phyloP scores from a whole-genome alignment of 257 asterid genomes.

The Rehmannia glutinosa region DNA sequence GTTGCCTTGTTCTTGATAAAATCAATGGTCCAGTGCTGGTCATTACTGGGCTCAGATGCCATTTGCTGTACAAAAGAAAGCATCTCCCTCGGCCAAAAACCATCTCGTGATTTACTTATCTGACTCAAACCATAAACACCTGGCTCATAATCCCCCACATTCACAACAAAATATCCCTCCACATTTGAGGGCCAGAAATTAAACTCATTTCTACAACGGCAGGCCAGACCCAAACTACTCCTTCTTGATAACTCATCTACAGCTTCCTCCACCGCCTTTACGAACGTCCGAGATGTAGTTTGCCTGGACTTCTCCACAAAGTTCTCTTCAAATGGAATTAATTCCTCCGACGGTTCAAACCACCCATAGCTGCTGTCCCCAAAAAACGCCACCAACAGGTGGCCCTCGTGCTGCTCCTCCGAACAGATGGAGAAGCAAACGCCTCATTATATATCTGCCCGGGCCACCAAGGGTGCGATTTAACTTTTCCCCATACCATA shows the following conservation, averaged over 20 bases:
- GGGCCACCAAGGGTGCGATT: constrained; percentile 99
- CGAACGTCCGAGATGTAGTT: constrained; percentile 44
- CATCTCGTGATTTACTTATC: constrained; percentile 62
- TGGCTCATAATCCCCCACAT: constrained; percentile 61
- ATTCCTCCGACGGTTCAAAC: constrained; percentile 68
- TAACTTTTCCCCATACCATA: constrained; percentile 99
- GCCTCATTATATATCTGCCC: constrained; percentile 76
- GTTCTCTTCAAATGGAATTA: constrained; percentile 71
- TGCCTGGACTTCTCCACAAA: constrained; percentile 75
- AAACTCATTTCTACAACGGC: constrained; percentile 64
- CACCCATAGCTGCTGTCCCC: constrained; percentile 97
- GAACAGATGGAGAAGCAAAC: constrained; percentile 64
- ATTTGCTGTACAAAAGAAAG: constrained; percentile 44
- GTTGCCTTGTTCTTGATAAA: constrained; percentile 68
- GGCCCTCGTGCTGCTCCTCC: constrained; percentile 66
- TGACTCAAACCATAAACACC: constrained; percentile 56
- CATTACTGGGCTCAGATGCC: constrained; percentile 51
- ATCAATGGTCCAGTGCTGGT: constrained; percentile 30
- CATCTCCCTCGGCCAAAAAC: constrained; percentile 57
- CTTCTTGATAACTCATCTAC: constrained; percentile 74
- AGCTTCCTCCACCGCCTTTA: constrained; percentile 86
- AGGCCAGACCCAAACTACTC: constrained; percentile 66
- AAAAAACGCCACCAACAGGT: constrained; percentile 86
- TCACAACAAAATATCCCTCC: constrained; percentile 61
- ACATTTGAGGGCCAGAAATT: constrained; percentile 52